Evolutionary conservation across 2,329 filamentous ascomycete genomes (phyloP).

Genomic region (Stagonosporopsis tanaceti): DNA sequence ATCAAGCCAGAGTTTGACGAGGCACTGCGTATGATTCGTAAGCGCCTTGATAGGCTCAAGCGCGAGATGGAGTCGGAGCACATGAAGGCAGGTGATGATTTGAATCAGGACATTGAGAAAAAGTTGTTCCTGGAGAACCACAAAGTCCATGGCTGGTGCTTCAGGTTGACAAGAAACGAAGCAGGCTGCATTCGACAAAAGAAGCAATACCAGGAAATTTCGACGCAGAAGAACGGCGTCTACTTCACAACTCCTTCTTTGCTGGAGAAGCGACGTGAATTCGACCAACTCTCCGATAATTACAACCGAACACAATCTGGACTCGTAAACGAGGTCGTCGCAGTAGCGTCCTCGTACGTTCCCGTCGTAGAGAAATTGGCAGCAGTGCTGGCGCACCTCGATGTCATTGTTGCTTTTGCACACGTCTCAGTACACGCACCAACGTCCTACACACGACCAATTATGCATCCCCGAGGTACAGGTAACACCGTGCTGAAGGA

Average conservation of each 20-base stretch:
- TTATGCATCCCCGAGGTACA: constrained; percentile 85
- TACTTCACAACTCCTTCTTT: constrained; percentile 92
- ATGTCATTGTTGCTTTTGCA: constrained; percentile 93
- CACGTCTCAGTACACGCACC: constrained; percentile 94
- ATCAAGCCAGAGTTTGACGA: constrained; percentile 99
- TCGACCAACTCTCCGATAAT: constrained; percentile 91
- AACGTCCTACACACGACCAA: constrained; percentile 88
- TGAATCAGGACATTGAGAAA: constrained; percentile 94
- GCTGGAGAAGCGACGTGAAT: constrained; percentile 82
- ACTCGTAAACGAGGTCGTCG: constrained; percentile 89
- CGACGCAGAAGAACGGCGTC: constrained; percentile 98
- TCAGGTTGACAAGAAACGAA: constrained; percentile 89
- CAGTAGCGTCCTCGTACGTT: constrained; percentile 91
- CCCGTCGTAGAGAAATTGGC: constrained; percentile 91
- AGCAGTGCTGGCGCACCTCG: constrained; percentile 87
- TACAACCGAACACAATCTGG: constrained; percentile 95
- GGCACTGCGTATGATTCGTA: constrained; percentile 82
- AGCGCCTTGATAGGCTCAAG: constrained; percentile 85
- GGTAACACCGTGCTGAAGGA: constrained; percentile 91
- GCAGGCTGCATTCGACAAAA: constrained; percentile 94
- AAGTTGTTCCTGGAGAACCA: constrained; percentile 98
- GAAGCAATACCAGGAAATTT: constrained; percentile 88
- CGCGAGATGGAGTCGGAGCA: constrained; percentile 87
- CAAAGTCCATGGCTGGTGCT: constrained; percentile 94
- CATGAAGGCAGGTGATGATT: constrained; percentile 75